A percentile compares a stretch with the other conserved stretches of the same genome.
These are phyloP conservation scores for Prunella vulgaris DNA, from an alignment of 257 asterid genomes.

Conservation along the genomic window DNA sequence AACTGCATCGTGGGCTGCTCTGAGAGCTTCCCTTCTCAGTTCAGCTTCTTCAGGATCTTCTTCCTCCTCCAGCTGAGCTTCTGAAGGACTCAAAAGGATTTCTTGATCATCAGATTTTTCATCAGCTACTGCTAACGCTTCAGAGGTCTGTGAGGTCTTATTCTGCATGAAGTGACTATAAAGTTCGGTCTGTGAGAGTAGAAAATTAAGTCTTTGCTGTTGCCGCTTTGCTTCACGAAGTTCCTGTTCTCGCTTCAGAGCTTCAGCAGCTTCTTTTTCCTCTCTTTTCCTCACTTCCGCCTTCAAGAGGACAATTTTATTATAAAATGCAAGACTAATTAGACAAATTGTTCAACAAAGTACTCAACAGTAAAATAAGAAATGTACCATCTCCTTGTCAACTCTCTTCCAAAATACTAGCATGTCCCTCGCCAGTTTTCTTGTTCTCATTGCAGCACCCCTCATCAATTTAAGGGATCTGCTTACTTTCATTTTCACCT, in stretches of 20 bases:
- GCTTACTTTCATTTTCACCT: constrained; percentile 93
- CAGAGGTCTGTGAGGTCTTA: constrained; percentile 69
- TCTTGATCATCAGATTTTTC: constrained; percentile 50
- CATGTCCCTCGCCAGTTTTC: constrained; percentile 94
- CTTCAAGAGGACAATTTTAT: constrained; percentile 40
- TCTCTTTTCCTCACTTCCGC: constrained; percentile 94
- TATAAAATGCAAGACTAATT: not conserved
- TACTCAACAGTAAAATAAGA: constrained; percentile 10
- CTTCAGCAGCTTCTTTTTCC: constrained; percentile 99
- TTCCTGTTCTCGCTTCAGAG: constrained; percentile 96
- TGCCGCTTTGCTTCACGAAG: constrained; percentile 99
- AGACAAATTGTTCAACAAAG: constrained; percentile 11
- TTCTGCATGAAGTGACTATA: constrained; percentile 99
- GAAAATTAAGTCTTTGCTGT: constrained; percentile 94
- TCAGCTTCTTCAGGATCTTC: constrained; percentile 95
- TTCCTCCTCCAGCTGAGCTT: constrained; percentile 54
- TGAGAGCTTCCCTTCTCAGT: constrained; percentile 88
- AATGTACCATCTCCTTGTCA: constrained; percentile 93
- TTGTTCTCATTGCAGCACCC: constrained; percentile 81
- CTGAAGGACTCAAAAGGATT: constrained; percentile 45
- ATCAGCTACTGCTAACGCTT: constrained; percentile 42
- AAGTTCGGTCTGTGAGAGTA: constrained; percentile 95
- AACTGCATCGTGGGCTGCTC: constrained; percentile 99
- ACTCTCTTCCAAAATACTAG: constrained; percentile 96
- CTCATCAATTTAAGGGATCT: constrained; percentile 86